Evolutionary conservation across 2,329 filamentous ascomycete species (phyloP), one percentile per base, ranked within the genome.

Genomic region (Cladosporium sp.): DNA sequence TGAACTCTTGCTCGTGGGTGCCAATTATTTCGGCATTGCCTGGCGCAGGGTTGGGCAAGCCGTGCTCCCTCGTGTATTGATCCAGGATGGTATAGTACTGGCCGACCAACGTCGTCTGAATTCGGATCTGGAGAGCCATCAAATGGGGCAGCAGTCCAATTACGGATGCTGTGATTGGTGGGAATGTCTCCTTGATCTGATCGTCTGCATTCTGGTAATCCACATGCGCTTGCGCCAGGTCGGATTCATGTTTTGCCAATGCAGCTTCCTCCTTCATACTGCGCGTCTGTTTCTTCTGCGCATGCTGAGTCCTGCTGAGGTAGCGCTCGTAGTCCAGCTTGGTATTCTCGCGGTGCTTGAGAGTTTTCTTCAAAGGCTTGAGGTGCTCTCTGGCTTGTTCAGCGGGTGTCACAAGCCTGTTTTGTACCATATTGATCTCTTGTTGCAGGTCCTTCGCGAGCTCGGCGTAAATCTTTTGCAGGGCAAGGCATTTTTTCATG

Each of bases 331-430:
- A 94, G 70, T 95, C 91, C 59, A 92, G 71, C 80, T 86, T 87
- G 74, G 86, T 89, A 66, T 92, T 89, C 69, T 94, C 89, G 47
- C 91, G 80, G 72, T 90, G 91, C 75, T 93, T 94, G 68, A 95
- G 90, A 1, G 86, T 87, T 75, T 91, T 94, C 67, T 88, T 86
- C 70, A 94, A 79, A 2, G 88, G 85, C 62, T 86, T 83, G 59
- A 93, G 79, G 55, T 77, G 83, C 53, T 87, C 83, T 66, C 84
- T 87, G 7, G 88, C 88, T 53, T 87, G 82, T 58, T 82, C 83
- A 3, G 87, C 87, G 0, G 90, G 89, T 58, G 79, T 79, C 54
- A 92, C 82, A 61, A 94, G 81, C 63, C 84, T 83, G 9, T 78
- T 74, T 62, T 93, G 88, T 62, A 95, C 88, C 64, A 84, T 80